A percentile compares a stretch with the other conserved stretches of the same genome.
Conservation (phyloP, 495 filamentous ascomycete species). For the Cairneyella variabilis region DNA sequence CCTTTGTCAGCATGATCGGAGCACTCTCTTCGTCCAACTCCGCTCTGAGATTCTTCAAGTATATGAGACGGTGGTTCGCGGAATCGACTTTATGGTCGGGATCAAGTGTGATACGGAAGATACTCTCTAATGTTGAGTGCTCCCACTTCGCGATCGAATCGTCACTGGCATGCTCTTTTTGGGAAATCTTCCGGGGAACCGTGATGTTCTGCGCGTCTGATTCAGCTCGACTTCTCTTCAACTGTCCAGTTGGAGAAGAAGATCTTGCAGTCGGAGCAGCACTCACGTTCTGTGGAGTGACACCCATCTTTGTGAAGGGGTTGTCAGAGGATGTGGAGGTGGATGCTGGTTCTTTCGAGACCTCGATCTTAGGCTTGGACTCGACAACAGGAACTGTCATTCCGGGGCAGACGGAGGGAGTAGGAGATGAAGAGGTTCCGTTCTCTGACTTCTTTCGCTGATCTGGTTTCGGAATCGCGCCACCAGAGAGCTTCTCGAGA, state of each 20-base stretch:
- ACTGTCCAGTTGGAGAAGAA: background rate
- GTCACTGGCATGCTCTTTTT: conserved; percentile 10
- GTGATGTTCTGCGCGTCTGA: conserved; percentile 21
- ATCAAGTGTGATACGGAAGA: conserved; percentile 73
- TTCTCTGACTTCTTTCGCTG: background rate
- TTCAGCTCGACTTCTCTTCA: conserved; percentile 22
- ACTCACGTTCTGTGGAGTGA: conserved; percentile 4
- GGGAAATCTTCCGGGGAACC: conserved; percentile 8
- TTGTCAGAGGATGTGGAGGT: conserved; percentile 15
- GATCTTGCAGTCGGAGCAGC: conserved; percentile 14
- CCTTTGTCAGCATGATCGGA: conserved; percentile 56
- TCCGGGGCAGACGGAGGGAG: background rate
- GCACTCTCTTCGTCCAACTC: conserved; percentile 62
- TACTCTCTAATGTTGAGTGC: conserved; percentile 59
- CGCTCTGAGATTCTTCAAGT: conserved; percentile 53
- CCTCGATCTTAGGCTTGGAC: conserved; percentile 29
- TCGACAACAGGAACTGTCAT: background rate
- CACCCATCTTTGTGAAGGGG: conserved; percentile 11
- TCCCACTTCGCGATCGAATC: conserved; percentile 62
- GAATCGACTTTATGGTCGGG: conserved; percentile 52
- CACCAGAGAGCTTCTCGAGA: conserved; percentile 38
- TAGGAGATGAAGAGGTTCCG: conserved; percentile 2
- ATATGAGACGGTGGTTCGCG: conserved; percentile 55
- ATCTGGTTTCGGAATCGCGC: conserved; percentile 17
- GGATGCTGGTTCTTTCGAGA: conserved; percentile 20